Evolutionary conservation across 495 filamentous ascomycete species (phyloP), one percentile per base, ranked within the genome.

Genomic region (Podospora tetraspora): DNA sequence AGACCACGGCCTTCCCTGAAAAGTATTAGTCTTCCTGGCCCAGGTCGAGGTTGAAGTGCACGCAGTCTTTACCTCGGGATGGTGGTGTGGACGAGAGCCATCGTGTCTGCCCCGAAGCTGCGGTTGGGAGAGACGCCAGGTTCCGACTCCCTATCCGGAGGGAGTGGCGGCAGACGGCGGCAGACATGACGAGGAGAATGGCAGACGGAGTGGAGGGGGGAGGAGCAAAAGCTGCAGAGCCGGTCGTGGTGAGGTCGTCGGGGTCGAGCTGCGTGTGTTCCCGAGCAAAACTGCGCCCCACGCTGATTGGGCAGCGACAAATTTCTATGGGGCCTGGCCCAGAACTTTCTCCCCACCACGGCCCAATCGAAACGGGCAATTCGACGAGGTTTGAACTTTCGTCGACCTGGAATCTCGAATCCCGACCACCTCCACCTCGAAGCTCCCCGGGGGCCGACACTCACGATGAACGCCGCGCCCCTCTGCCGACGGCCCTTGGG

Each of bases 401-500:
- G 34, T 64, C 67, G 67, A 62, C 13, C 59, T 60, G 22, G 24
- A 25, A 57, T 29, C 34, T 62, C 23, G 22, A 30, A 30, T 29
- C 60, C 52, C 57, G 27, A 66, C 29, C 21, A 37, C 61, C 32
- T 24, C 64, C 59, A 67, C 23, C 60, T 30, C 32, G 58, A 66
- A 24, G 68, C 68, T 61, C 58, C 22, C 59, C 29, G 66, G 65
- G n/a, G 59, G 24, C 66, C 68, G 21, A 65, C 25, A 70, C 60
- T 57, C 74, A 80, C 72, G 63, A 91, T 91, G 90, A 88, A 89
- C 75, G 80, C 79, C 63, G 75, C 84, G 68, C 79, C 81, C 69
- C 78, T 84, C 66, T 76, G 67, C 60, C 64, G 87, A 77, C 87
- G 87, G 87, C 89, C 85, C 68, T 80, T 90, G 82, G 84, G 85